Base-by-base conservation (phyloP, 352 stramenopile genomes). In the Phytophthora tubulina region DNA sequence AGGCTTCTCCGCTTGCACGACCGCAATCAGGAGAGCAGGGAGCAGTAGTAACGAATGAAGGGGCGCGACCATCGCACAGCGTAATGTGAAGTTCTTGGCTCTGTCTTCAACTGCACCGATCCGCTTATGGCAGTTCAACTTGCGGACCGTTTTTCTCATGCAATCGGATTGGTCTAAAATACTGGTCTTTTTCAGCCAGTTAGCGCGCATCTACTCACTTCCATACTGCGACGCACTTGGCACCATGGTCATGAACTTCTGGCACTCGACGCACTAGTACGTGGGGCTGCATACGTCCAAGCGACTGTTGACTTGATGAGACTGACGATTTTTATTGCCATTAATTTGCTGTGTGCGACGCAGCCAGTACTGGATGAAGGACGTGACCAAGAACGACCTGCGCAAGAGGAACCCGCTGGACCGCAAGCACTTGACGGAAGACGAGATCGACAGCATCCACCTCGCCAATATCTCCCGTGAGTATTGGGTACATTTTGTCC, bases 231-330 rank as follows among this genome's bases (percentile, higher is more conserved):
- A 48, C 39, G 41, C 3, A 39, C 31, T 13, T 52, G 17, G 15
- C 45, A 63, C 15, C 27, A 96, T 96, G 90, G 88, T 80, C 72
- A 93, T 84, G 76, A 97, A 96, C 79, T 97, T 97, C 72, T 97
- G 90, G 90, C 90, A 97, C 67, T 97, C 90, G 62, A 96, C 90
- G 46, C 90, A 97, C 74, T 97, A 96, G 90, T 97, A 83, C 63
- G 86, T 72, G 60, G 39, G 1, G 27, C 11, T 63, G 11, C 1
- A 13, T 21, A 32, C 7, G 13, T 14, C 13, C 9, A 48, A 15
- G 13, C 46, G n/a, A 9, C 3, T n/a, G 13, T 13, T 17, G 6
- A 38, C 6, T 41, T 30, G 9, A 45, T 46, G 31, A 1, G n/a
- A 4, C 17, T 67, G 35, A 73, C 31, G 14, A 0, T 8, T 46